Evolutionary conservation across 495 filamentous ascomycete genomes (phyloP), one percentile per base, ranked within the genome.

Genomic region (Lichina pygmaea): DNA sequence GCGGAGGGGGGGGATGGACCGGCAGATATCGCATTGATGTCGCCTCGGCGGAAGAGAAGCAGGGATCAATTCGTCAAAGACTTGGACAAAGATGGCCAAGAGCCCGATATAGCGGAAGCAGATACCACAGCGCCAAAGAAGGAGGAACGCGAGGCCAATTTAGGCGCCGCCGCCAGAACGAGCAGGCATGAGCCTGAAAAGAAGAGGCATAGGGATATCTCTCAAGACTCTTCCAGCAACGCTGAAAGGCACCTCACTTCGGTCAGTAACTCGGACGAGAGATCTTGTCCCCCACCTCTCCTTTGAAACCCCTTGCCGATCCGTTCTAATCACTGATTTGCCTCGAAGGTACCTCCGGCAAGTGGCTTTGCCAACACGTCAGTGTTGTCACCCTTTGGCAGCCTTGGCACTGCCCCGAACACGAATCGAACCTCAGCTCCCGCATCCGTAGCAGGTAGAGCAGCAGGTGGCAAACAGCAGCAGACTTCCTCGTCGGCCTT

Each of bases 351-450:
- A 43, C 59, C 63, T 32, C 50, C 62, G 30, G 49, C 54, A n/a
- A 68, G 62, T 50, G 64, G 63, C 12, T 76, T 73, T 52, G 59
- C 62, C 32, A 71, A 68, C 47, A 59, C 62, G 11, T 67, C 67
- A n/a, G 48, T 62, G 3, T 53, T 61, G 16, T 70, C 69, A 8
- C 65, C 69, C 11, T 70, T 71, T 49, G 64, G 59, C 12, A 52
- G 61, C 32, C 44, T 69, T n/a, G 56, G 7, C 48, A 51, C 16
- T 48, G 52, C 17, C 43, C 53, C 32, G 52, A 58, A 8, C 61
- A 59, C 32, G 4, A 24, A 24, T 24, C 24, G 4, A 24, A 24
- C 24, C 24, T 24, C 24, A 24, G 4, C 4, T 2, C 24, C 24
- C 24, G 24, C 24, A 24, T 24, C 24, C 24, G 4, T 2, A 24